phyloP scores from a whole-genome alignment of 495 filamentous ascomycete species.

The Penicillium daleae region DNA sequence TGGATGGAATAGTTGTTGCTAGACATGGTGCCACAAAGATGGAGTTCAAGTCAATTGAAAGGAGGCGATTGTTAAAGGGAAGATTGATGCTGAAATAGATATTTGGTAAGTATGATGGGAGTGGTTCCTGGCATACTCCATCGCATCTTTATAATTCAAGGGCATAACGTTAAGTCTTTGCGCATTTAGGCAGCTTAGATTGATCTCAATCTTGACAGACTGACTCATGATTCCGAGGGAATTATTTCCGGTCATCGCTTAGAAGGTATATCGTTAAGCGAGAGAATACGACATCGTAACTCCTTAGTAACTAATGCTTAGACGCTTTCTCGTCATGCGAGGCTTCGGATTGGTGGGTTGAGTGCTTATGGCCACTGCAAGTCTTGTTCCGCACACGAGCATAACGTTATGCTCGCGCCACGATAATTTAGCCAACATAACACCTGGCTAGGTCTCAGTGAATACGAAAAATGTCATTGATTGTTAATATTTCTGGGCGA shows the following conservation, averaged over 20 bases:
- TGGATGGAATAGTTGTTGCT: conserved; percentile 32
- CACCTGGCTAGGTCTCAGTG: neutral
- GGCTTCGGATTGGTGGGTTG: neutral
- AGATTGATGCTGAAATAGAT: neutral
- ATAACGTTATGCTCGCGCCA: conserved; percentile 19
- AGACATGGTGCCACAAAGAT: conserved; percentile 3
- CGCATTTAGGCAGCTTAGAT: neutral
- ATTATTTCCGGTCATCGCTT: neutral
- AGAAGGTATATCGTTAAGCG: neutral
- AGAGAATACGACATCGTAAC: neutral
- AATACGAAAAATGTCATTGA: neutral
- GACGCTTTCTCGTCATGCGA: neutral
- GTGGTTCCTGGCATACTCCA: neutral
- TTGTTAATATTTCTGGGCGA: neutral
- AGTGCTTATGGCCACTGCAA: neutral
- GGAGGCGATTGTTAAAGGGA: neutral
- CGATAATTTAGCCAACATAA: neutral
- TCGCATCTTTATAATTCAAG: neutral
- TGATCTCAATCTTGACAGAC: neutral
- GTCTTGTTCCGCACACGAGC: neutral
- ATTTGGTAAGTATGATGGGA: neutral
- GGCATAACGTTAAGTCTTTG: neutral
- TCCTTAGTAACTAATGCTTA: neutral
- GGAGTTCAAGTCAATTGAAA: neutral
- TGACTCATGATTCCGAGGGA: neutral